These are phyloP conservation scores for Ensete glaucum DNA, from an alignment of 176 grass and related monocot species.

Conservation along the genomic window DNA sequence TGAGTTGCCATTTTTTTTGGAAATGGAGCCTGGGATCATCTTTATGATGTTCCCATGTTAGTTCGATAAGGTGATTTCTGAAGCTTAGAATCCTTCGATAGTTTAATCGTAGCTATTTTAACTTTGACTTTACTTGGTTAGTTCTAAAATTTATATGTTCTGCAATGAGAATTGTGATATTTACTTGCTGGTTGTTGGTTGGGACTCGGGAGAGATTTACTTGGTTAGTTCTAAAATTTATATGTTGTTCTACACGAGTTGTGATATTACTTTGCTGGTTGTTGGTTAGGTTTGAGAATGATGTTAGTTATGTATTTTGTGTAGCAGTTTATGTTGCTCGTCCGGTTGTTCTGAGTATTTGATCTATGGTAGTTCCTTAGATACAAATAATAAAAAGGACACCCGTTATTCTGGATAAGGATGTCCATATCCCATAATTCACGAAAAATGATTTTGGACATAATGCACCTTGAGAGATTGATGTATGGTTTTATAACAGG, in stretches of 20 bases:
- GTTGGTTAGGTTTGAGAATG: not conserved
- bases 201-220: not conserved
- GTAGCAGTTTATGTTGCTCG: too few relatives aligned
- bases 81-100: not conserved
- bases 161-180: not conserved
- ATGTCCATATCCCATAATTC: not conserved
- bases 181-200: not conserved
- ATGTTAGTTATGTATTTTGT: too few relatives aligned
- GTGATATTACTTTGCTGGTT: not conserved
- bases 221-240: not conserved
- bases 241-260: not conserved
- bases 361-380: not conserved
- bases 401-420: too few relatives aligned
- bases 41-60: not conserved
- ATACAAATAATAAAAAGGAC: not conserved
- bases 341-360: not conserved
- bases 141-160: not conserved
- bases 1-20: not conserved
- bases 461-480: not conserved
- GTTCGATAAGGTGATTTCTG: not conserved
- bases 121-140: not conserved
- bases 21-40: not conserved
- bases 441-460: not conserved
- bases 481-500: not conserved
- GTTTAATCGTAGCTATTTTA: not conserved